Evolutionary conservation across 768 basidiomycete species (phyloP).

Genomic region (Lentinula detonsa): DNA sequence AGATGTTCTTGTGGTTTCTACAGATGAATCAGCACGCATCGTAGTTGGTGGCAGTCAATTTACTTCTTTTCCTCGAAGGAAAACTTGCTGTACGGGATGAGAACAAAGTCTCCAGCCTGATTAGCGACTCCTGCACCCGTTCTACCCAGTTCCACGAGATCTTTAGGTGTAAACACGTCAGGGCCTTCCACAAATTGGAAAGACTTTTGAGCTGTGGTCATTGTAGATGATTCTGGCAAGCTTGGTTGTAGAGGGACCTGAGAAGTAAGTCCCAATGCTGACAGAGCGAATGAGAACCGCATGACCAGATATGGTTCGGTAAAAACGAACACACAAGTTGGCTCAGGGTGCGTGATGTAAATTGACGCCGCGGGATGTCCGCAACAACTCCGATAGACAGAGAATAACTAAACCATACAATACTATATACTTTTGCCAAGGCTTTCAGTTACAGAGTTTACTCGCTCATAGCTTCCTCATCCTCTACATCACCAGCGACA

Average conservation of each 20-base stretch:
- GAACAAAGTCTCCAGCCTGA: slow-evolving; percentile 56
- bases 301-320: slow-evolving; percentile 21
- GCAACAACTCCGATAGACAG: not conserved
- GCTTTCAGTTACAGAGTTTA: slow-evolving; percentile 16
- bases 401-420: not conserved
- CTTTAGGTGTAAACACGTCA: slow-evolving; percentile 63
- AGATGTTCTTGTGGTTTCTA: slow-evolving; percentile 69
- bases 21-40: not conserved
- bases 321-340: not conserved
- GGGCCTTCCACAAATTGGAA: slow-evolving; percentile 56
- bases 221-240: slow-evolving; percentile 11
- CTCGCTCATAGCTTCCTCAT: slow-evolving; percentile 47
- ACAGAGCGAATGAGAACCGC: slow-evolving; percentile 47
- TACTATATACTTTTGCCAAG: slow-evolving; percentile 8
- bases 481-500: slow-evolving; percentile 25
- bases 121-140: slow-evolving; percentile 67
- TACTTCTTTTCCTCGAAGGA: slow-evolving; percentile 72
- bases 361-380: not conserved
- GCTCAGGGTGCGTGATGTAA: not conserved
- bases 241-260: slow-evolving; percentile 42
- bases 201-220: slow-evolving; percentile 19
- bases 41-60: slow-evolving; percentile 14
- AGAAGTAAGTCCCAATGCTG: slow-evolving; percentile 41
- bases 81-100: slow-evolving; percentile 63
- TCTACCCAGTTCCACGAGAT: slow-evolving; percentile 63